These are phyloP conservation scores for Boletus subparvulus DNA, from an alignment of 768 basidiomycete genomes.

Conservation along the genomic window DNA sequence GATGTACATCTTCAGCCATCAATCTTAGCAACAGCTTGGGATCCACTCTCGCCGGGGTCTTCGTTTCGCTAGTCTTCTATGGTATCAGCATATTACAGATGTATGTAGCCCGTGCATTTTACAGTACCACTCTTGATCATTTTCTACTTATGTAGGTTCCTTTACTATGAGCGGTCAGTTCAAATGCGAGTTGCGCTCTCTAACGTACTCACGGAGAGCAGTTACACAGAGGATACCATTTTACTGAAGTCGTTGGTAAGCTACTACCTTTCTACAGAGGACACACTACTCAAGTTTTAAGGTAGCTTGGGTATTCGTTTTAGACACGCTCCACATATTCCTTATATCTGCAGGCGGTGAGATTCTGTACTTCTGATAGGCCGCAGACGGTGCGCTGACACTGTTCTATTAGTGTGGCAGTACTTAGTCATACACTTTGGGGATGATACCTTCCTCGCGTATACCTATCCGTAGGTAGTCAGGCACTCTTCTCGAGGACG, in stretches of 20 bases:
- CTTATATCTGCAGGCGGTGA: too few species aligned
- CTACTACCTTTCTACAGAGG: neutral
- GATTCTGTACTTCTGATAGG: too few species aligned
- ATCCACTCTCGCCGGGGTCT: constrained; percentile 21
- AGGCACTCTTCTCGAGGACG: too few species aligned
- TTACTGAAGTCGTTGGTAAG: constrained; percentile 17
- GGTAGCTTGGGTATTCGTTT: constrained; percentile 10
- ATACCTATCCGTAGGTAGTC: too few species aligned
- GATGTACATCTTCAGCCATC: neutral
- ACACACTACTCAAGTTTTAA: neutral
- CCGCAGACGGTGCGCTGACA: too few species aligned
- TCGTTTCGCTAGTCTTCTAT: neutral
- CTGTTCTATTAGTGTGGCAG: too few species aligned
- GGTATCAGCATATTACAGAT: too few species aligned
- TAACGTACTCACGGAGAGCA: neutral
- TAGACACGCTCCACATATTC: constrained; percentile 9
- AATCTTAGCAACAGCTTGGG: constrained; percentile 23
- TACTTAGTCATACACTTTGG: too few species aligned
- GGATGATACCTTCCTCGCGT: too few species aligned
- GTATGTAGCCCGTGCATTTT: neutral
- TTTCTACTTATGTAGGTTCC: constrained; percentile 14
- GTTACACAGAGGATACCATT: neutral
- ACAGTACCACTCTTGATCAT: neutral
- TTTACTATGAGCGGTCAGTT: constrained; percentile 27
- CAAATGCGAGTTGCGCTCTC: neutral